Base-by-base conservation (phyloP, 139 green algal genomes). In the Desmodesmus armatus region DNA sequence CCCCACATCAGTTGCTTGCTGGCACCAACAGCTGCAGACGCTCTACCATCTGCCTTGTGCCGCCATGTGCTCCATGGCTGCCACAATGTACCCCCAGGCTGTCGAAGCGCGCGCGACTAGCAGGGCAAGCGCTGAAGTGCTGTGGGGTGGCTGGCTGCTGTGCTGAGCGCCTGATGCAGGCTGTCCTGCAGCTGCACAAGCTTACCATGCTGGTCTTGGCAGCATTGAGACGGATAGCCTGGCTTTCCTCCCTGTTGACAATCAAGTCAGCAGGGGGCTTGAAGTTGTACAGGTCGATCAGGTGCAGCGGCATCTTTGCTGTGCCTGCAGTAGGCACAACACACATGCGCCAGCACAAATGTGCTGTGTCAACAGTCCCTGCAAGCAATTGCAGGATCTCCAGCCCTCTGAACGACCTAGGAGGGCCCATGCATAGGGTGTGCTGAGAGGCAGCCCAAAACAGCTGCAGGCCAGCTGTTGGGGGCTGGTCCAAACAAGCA, bases 201-300 rank as follows among this genome's bases (percentile, higher is more conserved):
- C 63, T 62, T 63, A 85, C 78, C 78, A 78, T n/a, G 7, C n/a
- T 53, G 29, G 31, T 62, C 35, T 85, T 76, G 21, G 78, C 78
- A 27, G 63, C 62, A 7, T 85, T 40, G 11, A 85, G 31, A 29
- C 78, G 78, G 9, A 85, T 58, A 4, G 43, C 41, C 29, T 78
- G 62, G 27, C 15, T 29, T 40, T 62, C 44, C 9, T 85, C 78
- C 9, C 78, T 41, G 25, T 78, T 43, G 6, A 85, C 47, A 13
- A 62, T 21, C 41, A 85, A 33, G 13, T 85, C 78, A 51, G 43
- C 78, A 35, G 62, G 62, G 5, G 78, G 78, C 62, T 77, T 77
- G 65, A 71, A 85, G 41, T 69, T 78, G 79, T 67, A 71, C 23
- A 78, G 51, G 47, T 85, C 65, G 33, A 78, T 65, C 11, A 78